Conservation (phyloP, 2,329 filamentous ascomycete genomes). For the Fusarium napiforme region DNA sequence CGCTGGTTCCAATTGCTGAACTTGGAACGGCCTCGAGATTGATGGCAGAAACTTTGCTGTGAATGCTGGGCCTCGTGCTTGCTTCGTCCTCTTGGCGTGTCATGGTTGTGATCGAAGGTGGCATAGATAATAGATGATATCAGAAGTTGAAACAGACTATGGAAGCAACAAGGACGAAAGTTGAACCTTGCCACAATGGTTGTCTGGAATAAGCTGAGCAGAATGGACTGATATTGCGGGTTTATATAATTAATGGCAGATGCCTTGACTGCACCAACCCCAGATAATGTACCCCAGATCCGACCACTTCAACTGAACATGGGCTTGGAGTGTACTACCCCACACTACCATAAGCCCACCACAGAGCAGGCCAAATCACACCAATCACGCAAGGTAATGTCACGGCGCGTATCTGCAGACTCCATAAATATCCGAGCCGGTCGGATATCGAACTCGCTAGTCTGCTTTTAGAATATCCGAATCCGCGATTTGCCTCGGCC, state of each 20-base stretch:
- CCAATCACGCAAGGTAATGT: too few species aligned
- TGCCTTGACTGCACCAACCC: background rate
- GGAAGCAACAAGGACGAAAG: background rate
- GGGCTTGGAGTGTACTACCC: background rate
- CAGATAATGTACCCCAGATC: background rate
- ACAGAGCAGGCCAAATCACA: too few species aligned
- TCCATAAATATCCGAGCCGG: background rate
- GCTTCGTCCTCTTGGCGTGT: background rate
- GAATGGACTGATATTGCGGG: background rate
- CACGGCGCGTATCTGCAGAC: too few species aligned
- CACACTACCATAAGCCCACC: background rate
- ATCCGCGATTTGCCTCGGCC: background rate
- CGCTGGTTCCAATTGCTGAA: background rate
- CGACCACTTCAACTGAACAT: background rate
- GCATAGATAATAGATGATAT: background rate
- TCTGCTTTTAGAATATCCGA: background rate
- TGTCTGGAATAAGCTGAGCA: background rate
- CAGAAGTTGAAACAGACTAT: fast-evolving
- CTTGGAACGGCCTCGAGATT: background rate
- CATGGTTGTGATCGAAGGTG: background rate
- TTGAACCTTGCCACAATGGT: background rate
- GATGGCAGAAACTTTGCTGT: background rate
- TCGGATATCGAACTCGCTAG: background rate
- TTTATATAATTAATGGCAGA: background rate
- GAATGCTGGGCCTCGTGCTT: background rate